Base-by-base conservation (phyloP, 2,329 filamentous ascomycete species). In the Cercospora citrullina region DNA sequence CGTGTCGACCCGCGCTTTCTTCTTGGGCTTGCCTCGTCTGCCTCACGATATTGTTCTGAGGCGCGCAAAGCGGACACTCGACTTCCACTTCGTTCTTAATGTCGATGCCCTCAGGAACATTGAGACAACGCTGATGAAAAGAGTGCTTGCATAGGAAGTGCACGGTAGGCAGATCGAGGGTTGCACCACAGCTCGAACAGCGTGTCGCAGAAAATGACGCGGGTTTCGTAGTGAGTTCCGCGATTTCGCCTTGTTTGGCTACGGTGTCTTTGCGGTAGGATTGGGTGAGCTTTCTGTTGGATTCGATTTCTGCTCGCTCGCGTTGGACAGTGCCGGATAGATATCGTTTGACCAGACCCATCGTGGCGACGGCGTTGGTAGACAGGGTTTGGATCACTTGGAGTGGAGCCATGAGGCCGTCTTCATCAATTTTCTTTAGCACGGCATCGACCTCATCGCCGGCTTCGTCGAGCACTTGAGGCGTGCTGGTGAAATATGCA, bases 81-180 rank as follows among this genome's bases (percentile, higher is more conserved):
- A 89, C 86, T 45, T 87, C 84, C 9, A 87, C 84, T 62, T 90
- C 89, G 23, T 86, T 84, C 30, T 81, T 80, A 3, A 78, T 79
- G 31, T 81, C 81, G 3, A 77, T 79, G 4, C 77, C 79, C 53
- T 72, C 71, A 8, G 75, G 73, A 5, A 84, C 83, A 76, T 92
- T 91, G 51, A 99, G 82, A 79, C 94, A 99, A 57, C 92, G 86
- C 81, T 96, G 92, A 78, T 99, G 95, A 84, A 97, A 99, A 69
- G 90, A 94, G 79, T 99, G 95, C 79, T 96, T 97, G 83, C 95
- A 99, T 71, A 99, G 81, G 79, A 99, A 99, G 78, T 99, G 95
- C 59, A 99, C 94, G 0, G 90, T 92, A 0, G 95, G 95, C 12
- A 98, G 84, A 72, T 97, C 94, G 18, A 98, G 85, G 28, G 87